Base-by-base conservation (phyloP, 2,329 filamentous ascomycete genomes). In the Penicillium sp. region DNA sequence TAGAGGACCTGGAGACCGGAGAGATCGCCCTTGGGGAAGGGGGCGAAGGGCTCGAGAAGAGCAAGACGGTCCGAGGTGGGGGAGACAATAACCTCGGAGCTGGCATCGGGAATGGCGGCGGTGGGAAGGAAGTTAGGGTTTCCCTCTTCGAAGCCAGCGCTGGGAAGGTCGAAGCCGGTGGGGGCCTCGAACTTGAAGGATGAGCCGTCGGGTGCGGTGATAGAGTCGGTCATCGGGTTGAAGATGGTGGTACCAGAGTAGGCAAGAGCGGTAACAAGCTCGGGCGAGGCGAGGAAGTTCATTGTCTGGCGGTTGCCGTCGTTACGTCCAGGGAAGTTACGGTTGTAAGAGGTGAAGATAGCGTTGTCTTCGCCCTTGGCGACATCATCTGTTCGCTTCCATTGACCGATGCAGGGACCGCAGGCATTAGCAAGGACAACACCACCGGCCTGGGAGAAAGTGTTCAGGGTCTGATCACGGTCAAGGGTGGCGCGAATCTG, bases 241-340 rank as follows among this genome's bases (percentile, higher is more conserved):
- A 99, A 99, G 45, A 90, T 94, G 21, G 93, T 97, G 50, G 84
- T 86, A 50, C 94, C 94, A 40, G 92, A 88, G 75, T 96, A 99
- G 11, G 90, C 85, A 87, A 99, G 93, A 47, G 94, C 94, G 4
- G 94, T 97, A 58, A 99, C 94, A 54, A 99, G 85, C 75, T 99
- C 94, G 6, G 94, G 94, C 0, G 92, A 97, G 9, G 94, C 93
- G 48, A 99, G 84, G 79, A 99, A 99, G 81, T 97, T 99, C 92
- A 97, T 97, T 8, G 94, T 99, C 40, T 88, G 87, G 21, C 90
- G 87, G 79, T 99, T 99, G 58, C 94, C 94, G 70, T 99, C 94
- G 73, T 99, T 99, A 61, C 94, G 89, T 57, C 91, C 93, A 47
- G 90, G 90, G 81, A 99, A 99, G 78, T 99, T 99, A 57, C 94